These are phyloP conservation scores for Colletotrichum sp. DNA, from an alignment of 2,329 filamentous ascomycete genomes.

Conservation along the genomic window DNA sequence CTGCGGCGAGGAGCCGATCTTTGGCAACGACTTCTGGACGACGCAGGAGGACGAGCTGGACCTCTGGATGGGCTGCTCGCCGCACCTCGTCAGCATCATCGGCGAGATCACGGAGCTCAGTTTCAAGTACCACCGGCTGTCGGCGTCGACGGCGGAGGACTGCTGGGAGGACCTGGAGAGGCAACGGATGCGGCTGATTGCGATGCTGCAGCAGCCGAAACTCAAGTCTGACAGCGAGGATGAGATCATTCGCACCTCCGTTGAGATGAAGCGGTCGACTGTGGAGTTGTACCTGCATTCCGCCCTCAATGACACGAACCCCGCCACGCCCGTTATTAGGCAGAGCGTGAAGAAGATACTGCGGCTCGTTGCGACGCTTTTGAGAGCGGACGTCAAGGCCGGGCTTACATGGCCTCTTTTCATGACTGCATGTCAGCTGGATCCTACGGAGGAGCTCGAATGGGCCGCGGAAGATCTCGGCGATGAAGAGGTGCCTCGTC, in stretches of 20 bases:
- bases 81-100: constrained; percentile 44
- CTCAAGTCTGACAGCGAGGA: constrained; percentile 28
- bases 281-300: constrained; percentile 47
- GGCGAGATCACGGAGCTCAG: constrained; percentile 46
- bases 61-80: constrained; percentile 49
- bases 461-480: constrained; percentile 22
- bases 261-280: constrained; percentile 45
- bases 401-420: constrained; percentile 47
- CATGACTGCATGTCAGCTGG: constrained; percentile 45
- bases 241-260: constrained; percentile 35
- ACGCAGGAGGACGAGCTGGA: constrained; percentile 39
- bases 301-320: constrained; percentile 42
- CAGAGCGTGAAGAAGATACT: constrained; percentile 36
- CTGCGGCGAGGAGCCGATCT: constrained; percentile 45
- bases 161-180: constrained; percentile 11
- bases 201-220: not conserved
- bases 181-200: constrained; percentile 2
- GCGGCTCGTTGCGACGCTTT: constrained; percentile 33
- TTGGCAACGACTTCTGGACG: constrained; percentile 47
- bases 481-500: constrained; percentile 18
- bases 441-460: constrained; percentile 39
- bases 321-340: constrained; percentile 32
- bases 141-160: constrained; percentile 1
- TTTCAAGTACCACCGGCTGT: constrained; percentile 30
- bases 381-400: constrained; percentile 34